These are phyloP conservation scores for Anastatica hierochuntica DNA, from an alignment of 345 rosid species.

Conservation along the genomic window DNA sequence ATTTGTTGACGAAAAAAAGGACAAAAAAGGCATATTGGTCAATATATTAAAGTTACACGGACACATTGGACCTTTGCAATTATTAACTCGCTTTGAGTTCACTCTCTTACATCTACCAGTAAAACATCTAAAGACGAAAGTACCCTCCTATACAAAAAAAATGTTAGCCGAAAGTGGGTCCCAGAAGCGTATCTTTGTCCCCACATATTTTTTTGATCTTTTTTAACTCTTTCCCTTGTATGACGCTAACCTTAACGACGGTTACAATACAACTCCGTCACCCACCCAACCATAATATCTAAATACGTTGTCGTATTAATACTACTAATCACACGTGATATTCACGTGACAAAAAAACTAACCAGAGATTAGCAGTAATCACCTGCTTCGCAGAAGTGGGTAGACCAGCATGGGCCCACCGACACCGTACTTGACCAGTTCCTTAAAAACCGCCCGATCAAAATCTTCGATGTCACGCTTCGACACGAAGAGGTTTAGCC, in stretches of 20 bases:
- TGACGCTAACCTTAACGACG: too few species aligned
- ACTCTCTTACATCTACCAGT: conserved; percentile 39
- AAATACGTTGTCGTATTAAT: too few species aligned
- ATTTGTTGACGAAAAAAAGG: too few species aligned
- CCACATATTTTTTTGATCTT: conserved; percentile 6
- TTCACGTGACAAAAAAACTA: too few species aligned
- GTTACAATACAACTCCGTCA: conserved; percentile 11
- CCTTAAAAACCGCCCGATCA: conserved; percentile 57
- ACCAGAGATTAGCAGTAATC: conserved; percentile 19
- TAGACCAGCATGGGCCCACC: conserved; percentile 90
- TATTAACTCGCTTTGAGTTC: too few species aligned
- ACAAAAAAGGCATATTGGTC: too few species aligned
- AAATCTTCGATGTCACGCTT: conserved; percentile 43
- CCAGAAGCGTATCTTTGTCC: conserved; percentile 42
- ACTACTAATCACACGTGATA: too few species aligned
- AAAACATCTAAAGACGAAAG: conserved; percentile 11
- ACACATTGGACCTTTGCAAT: too few species aligned
- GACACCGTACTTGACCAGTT: conserved; percentile 53
- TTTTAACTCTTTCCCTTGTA: conserved; percentile 9
- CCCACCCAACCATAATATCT: conserved; percentile 23
- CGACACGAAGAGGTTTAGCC: conserved; percentile 82
- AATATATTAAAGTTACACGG: too few species aligned
- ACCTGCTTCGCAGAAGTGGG: conserved; percentile 84
- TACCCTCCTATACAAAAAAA: conserved; percentile 26
- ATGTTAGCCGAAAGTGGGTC: conserved; percentile 6